A percentile compares a stretch with the other conserved stretches of the same genome.
Evolutionary conservation across 2,329 filamentous ascomycete species (phyloP).

Genomic region (Alternaria triticina): DNA sequence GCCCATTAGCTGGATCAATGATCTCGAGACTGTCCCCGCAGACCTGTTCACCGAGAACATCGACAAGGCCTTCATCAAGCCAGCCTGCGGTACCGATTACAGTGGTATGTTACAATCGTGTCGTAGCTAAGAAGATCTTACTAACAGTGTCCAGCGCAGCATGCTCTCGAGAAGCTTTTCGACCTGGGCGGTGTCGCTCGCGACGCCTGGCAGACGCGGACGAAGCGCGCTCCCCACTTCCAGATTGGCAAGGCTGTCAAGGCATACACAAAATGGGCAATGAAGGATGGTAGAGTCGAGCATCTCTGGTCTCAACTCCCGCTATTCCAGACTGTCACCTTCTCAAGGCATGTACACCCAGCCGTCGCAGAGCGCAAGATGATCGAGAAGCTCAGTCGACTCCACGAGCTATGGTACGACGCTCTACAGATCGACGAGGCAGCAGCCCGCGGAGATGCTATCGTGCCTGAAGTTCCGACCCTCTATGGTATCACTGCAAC

Average conservation of each 20-base stretch:
- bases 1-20: constrained; percentile 58
- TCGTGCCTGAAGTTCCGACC: constrained; percentile 50
- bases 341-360: constrained; percentile 48
- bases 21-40: constrained; percentile 61
- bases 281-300: constrained; percentile 56
- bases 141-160: constrained; percentile 52
- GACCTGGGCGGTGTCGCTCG: constrained; percentile 59
- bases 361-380: constrained; percentile 51
- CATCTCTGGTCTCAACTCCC: constrained; percentile 47
- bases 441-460: constrained; percentile 5
- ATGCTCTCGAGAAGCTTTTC: constrained; percentile 58
- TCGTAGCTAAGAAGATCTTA: background rate
- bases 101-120: constrained; percentile 45
- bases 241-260: constrained; percentile 52
- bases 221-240: constrained; percentile 45
- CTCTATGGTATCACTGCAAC: constrained; percentile 63
- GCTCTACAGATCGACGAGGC: constrained; percentile 37
- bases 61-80: constrained; percentile 55
- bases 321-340: constrained; percentile 55
- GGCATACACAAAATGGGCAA: constrained; percentile 61
- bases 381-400: constrained; percentile 51
- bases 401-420: constrained; percentile 53
- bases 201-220: constrained; percentile 54
- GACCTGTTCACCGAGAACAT: constrained; percentile 57
- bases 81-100: constrained; percentile 53